Evolutionary conservation across 345 rosid genomes (phyloP).

Genomic region (Nephelium lappaceum): DNA sequence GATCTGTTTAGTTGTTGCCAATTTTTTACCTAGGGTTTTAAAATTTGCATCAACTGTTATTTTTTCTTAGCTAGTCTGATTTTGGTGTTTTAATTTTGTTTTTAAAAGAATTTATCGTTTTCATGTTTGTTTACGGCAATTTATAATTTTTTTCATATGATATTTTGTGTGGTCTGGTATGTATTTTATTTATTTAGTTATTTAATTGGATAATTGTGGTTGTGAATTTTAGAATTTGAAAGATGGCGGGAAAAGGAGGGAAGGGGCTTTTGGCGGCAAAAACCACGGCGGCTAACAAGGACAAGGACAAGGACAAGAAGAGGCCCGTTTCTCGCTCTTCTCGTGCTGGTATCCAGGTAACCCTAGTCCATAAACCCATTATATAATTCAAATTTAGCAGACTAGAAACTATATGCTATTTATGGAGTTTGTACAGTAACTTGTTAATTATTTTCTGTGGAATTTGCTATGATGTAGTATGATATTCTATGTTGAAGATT

Average conservation of each 20-base stretch:
- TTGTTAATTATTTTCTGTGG: background rate
- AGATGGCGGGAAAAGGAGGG: slow-evolving; percentile 96
- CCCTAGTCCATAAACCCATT: too few relatives aligned
- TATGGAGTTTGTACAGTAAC: background rate
- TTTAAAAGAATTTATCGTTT: background rate
- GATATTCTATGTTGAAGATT: background rate
- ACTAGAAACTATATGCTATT: background rate
- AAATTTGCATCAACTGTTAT: background rate
- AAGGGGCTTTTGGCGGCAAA: slow-evolving; percentile 78
- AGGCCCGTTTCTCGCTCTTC: slow-evolving; percentile 79
- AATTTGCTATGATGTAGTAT: background rate
- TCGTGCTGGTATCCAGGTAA: slow-evolving; percentile 95
- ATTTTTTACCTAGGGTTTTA: background rate
- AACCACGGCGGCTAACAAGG: slow-evolving; percentile 84
- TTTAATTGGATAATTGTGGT: background rate
- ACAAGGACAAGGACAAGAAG: slow-evolving; percentile 84
- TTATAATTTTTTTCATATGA: background rate
- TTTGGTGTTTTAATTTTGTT: background rate
- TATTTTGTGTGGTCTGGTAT: background rate
- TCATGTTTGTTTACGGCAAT: background rate
- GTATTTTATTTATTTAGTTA: background rate
- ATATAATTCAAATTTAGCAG: background rate
- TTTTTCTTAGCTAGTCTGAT: background rate
- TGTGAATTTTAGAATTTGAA: slow-evolving; percentile 13
- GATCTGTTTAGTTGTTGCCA: background rate